Evolutionary conservation across 768 basidiomycete species (phyloP), one percentile per base, ranked within the genome.

Genomic region (Clathrus columnatus): DNA sequence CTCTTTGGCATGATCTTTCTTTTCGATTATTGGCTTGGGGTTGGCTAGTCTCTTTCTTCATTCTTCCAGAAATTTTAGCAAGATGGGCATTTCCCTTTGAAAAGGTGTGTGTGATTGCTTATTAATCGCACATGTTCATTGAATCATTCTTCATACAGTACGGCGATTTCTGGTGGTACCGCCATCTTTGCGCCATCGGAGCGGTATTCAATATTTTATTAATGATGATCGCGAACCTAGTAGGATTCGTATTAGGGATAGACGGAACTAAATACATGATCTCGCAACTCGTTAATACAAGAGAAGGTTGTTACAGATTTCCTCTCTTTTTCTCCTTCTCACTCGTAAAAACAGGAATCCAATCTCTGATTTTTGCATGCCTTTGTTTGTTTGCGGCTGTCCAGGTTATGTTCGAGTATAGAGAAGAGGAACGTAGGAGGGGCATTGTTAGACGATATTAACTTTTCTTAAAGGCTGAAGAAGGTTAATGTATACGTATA

Each of bases 381-480:
- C 72, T 63, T 1, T 83, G 82, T 63, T 45, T 97, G 11, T 98
- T 94, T 63, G 76, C 91, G 20, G 90, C 78, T 2, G 83, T 81
- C 1, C 95, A 98, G 64, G 66, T 95, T 45, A 96, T 97, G 95
- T 91, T 98, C 57, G 95, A 98, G 64, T 98, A 98, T 68, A 74
- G 88, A 50, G 86, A 87, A 67, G 86, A 88, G 65, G 88, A 91
- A 65, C 74, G 75, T 64, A 70, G 88, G 52, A 72, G 72, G 56
- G 83, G 85, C 8, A 81, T 88, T 48, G 23, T 47, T 7, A 48
- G 54, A 30, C 45, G 54, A 16, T 55, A 55, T 48, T 55, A 45
- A 53, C n/a, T n/a, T n/a, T n/a, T n/a, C n/a, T n/a, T n/a, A n/a
- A n/a, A n/a, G n/a, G n/a, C n/a, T n/a, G n/a, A n/a, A n/a, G n/a